Base-by-base conservation (phyloP, 192 early-diverging fungal genomes). In the Radiomyces spectabilis region DNA sequence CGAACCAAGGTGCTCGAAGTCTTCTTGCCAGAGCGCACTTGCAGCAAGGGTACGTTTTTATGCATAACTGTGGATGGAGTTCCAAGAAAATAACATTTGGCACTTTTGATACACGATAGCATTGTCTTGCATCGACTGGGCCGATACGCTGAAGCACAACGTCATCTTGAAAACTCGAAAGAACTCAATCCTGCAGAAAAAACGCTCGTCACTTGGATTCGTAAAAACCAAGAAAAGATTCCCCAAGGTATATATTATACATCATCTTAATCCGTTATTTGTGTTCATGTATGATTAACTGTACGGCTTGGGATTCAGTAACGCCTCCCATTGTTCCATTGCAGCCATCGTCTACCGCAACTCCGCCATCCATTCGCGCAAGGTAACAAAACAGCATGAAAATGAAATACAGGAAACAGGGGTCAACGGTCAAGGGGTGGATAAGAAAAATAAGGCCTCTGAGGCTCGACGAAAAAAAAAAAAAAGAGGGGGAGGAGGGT, bases 21-120 rank as follows among this genome's bases (percentile, higher is more conserved):
- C 41, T 77, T 65, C 39, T 66, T 42, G 86, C 81, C 12, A 87
- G 86, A 69, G 86, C 86, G 9, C 76, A 84, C 49, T 66, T 79
- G 52, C 63, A 81, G 55, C 77, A 79, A 50, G 88, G 78, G 67
- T 74, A 69, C 59, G 52, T 1, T 8, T 3, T 18, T 12, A 34
- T 32, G 13, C 22, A 10, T 10, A 3, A 10, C 2, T 16, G 12
- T 1, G 27, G 35, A 35, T 46, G 0, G 7, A 26, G 30, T 19
- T n/a, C 4, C 40, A n/a, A 29, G 37, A 32, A 30, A 12, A 22
- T 30, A 24, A 24, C 26, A 21, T 35, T 50, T 24, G 22, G 10
- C 5, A 37, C 31, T 16, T 5, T 26, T 31, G 34, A 30, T 19
- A 33, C 3, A 24, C 6, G 16, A 40, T 59, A 80, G 85, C 26